These are phyloP conservation scores for Leccinum sublutescens DNA, from an alignment of 768 basidiomycete genomes.

Conservation along the genomic window DNA sequence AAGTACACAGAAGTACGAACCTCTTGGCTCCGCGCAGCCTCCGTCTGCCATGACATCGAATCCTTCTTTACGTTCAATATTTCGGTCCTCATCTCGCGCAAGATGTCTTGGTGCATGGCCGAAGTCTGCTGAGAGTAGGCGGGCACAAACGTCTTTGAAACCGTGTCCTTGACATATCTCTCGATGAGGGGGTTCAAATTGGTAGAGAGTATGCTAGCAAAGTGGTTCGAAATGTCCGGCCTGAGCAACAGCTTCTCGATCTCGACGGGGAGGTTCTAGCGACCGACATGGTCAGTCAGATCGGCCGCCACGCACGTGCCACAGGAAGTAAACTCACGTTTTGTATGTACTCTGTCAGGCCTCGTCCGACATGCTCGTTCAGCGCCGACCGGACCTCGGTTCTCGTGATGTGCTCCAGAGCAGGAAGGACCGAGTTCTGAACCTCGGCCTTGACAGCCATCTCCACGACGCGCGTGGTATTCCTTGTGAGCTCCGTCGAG, in stretches of 20 bases:
- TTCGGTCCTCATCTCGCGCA: conserved; percentile 72
- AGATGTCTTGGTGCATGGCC: conserved; percentile 75
- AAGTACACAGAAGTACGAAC: conserved; percentile 34
- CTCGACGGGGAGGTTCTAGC: conserved; percentile 71
- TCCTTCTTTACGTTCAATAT: conserved; percentile 78
- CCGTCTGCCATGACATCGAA: conserved; percentile 77
- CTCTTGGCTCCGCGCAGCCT: conserved; percentile 76
- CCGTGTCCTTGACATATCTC: conserved; percentile 76
- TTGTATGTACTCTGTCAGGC: conserved; percentile 68
- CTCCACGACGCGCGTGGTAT: conserved; percentile 87
- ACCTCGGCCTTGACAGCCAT: conserved; percentile 85
- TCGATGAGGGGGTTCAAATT: conserved; percentile 76
- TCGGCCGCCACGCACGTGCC: neutral
- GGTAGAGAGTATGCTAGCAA: conserved; percentile 70
- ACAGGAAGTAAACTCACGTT: conserved; percentile 45
- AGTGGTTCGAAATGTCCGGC: conserved; percentile 73
- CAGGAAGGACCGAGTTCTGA: conserved; percentile 78
- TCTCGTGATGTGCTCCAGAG: conserved; percentile 79
- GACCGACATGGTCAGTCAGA: conserved; percentile 10
- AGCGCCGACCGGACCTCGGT: conserved; percentile 76
- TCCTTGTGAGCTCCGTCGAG: conserved; percentile 81
- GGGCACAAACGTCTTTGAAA: conserved; percentile 72
- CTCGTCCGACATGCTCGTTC: conserved; percentile 74
- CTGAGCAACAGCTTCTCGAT: conserved; percentile 76
- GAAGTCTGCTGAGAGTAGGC: conserved; percentile 73